Evolutionary conservation across 805 yeast species (phyloP).

Genomic region (Monosporozyma unispora): DNA sequence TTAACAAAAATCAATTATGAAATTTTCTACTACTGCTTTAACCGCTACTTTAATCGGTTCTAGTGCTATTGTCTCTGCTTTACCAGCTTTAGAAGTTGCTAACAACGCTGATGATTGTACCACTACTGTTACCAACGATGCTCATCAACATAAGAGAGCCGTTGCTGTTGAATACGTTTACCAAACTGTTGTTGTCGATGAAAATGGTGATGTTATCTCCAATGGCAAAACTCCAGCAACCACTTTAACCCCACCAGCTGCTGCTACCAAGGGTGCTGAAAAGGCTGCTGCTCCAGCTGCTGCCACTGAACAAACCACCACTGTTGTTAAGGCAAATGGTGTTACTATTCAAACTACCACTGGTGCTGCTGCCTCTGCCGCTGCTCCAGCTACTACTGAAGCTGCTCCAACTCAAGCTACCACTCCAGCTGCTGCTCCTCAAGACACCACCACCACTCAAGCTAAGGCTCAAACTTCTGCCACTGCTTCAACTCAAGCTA

Average conservation of each 20-base stretch:
- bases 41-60: slow-evolving; percentile 28
- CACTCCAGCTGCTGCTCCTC: slow-evolving; percentile 14
- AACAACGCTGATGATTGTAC: slow-evolving; percentile 19
- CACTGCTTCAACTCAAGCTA: slow-evolving; percentile 19
- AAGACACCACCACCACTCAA: slow-evolving; percentile 12
- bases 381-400: not conserved
- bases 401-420: slow-evolving; percentile 2
- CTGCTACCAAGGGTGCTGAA: not conserved
- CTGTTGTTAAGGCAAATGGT: not conserved
- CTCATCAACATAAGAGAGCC: slow-evolving; percentile 45
- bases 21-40: slow-evolving; percentile 26
- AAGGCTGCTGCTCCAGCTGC: not conserved
- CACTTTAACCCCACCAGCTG: not conserved
- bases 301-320: slow-evolving; percentile 7
- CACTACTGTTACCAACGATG: slow-evolving; percentile 23
- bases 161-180: slow-evolving; percentile 44
- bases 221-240: not conserved
- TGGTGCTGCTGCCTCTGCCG: not conserved
- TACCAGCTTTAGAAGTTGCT: slow-evolving; percentile 11
- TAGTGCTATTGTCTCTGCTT: slow-evolving; percentile 26
- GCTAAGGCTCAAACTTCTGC: slow-evolving; percentile 17
- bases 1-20: slow-evolving; percentile 18
- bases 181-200: slow-evolving; percentile 46
- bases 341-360: slow-evolving; percentile 2
- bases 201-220: slow-evolving; percentile 13